phyloP scores from a whole-genome alignment of 371 early-diverging fungal genomes.

The Rhizopus delemar region DNA sequence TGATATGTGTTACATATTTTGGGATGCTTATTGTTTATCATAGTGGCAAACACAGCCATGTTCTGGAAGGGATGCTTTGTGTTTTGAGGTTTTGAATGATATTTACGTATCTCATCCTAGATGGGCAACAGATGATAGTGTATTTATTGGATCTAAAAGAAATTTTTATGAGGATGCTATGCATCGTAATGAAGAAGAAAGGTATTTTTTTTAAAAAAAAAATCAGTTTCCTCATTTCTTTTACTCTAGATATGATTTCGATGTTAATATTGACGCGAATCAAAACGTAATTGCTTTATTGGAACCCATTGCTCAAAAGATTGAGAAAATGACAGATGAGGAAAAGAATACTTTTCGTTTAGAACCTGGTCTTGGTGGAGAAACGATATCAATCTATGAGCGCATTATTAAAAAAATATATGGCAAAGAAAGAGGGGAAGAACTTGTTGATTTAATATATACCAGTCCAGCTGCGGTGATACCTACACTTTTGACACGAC shows the following conservation, averaged over 20 bases:
- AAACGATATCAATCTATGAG: conserved; percentile 80
- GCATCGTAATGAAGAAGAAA: conserved; percentile 97
- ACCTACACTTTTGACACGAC: conserved; percentile 90
- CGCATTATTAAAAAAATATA: conserved; percentile 88
- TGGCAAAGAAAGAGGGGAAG: conserved; percentile 78
- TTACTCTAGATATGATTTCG: conserved; percentile 74
- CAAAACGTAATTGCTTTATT: conserved; percentile 84
- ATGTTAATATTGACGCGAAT: conserved; percentile 93
- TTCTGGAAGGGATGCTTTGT: conserved; percentile 87
- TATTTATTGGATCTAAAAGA: conserved; percentile 91
- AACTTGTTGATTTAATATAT: conserved; percentile 90
- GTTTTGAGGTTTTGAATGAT: conserved; percentile 94
- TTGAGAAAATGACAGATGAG: conserved; percentile 77
- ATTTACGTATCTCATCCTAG: conserved; percentile 95
- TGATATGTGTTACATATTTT: background rate
- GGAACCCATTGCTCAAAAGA: conserved; percentile 74
- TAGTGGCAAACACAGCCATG: conserved; percentile 66
- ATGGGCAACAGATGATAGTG: conserved; percentile 93
- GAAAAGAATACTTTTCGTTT: conserved; percentile 72
- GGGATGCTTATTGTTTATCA: background rate
- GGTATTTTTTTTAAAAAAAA: too few species aligned
- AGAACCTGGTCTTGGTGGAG: conserved; percentile 75
- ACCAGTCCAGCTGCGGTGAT: conserved; percentile 88
- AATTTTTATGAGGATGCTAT: conserved; percentile 96
- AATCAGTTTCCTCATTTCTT: too few species aligned